phyloP scores from a whole-genome alignment of 208 protist species.

The Acanthamoeba polyphaga region DNA sequence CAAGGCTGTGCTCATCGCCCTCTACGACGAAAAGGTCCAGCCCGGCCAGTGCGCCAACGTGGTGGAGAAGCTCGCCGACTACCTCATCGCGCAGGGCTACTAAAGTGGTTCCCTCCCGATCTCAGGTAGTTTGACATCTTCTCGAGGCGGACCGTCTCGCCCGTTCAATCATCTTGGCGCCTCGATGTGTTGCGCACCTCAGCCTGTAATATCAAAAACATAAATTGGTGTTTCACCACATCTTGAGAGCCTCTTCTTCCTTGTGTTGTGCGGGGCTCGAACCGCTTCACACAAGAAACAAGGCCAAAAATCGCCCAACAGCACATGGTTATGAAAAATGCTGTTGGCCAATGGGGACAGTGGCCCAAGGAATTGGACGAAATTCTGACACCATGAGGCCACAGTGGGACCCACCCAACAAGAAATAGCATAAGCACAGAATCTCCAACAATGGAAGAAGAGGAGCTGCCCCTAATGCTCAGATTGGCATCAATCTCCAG shows the following conservation, averaged over 20 bases:
- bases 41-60: conserved; percentile 81
- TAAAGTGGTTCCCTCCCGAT: conserved; percentile 70
- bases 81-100: conserved; percentile 85
- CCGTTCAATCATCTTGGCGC: background rate
- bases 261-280: background rate
- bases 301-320: no score
- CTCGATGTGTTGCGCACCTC: background rate
- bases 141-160: background rate
- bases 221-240: conserved; percentile 23
- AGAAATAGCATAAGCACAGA: no score
- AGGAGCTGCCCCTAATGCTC: no score
- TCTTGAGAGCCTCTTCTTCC: background rate
- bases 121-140: no score
- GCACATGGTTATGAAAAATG: no score
- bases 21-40: conserved; percentile 87
- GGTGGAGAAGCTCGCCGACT: conserved; percentile 90
- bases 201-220: conserved; percentile 20
- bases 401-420: no score
- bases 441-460: no score
- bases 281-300: background rate
- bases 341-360: no score
- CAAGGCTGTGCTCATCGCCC: conserved; percentile 85
- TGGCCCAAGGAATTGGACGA: no score
- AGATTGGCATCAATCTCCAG: no score
- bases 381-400: no score